Evolutionary conservation across 2,329 filamentous ascomycete species (phyloP), one percentile per base, ranked within the genome.

Genomic region (Penicillium sp.): DNA sequence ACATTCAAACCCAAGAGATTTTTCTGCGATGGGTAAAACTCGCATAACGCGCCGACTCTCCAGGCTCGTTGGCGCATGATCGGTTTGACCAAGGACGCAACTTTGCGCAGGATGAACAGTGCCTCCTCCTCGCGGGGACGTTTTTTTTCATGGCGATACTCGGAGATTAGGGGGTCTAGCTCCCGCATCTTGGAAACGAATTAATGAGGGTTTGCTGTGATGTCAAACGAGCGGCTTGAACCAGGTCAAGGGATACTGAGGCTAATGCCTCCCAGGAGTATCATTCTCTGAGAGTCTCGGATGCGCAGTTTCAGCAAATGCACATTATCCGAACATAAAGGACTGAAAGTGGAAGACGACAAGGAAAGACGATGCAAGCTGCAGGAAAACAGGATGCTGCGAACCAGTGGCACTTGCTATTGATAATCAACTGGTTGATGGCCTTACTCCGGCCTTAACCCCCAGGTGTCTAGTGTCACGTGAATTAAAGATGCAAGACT

Each of bases 71-170:
- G 91, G 64, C 92, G 85, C 93, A 98, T 98, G 63, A 98, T 91
- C 17, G 94, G 94, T 75, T 96, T 97, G 62, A 97, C 93, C 58
- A 96, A 78, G 28, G 92, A 96, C 2, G 92, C 92, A 42, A 96
- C 84, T 75, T 90, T 93, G 69, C 88, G 90, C 25, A 98, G 83
- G 58, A 85, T 86, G 38, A 85, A 71, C 3, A 84, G 71, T 11
- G 83, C 83, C 61, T 85, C 83, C n/a, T 77, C 73, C 62, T 82
- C 79, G 11, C 82, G 76, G 11, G 78, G 76, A 8, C 78, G 74
- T 31, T 76, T 73, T 48, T 80, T 79, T n/a, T 84, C 75, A 75
- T 85, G 82, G 47, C 83, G 79, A 64, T 83, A 86, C 67, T 81
- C 77, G 4, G 69, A 71, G 37, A 86, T 75, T 7, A 83, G 69